Conservation (phyloP, 2,329 filamentous ascomycete genomes). For the Allantophomopsis lycopodina region DNA sequence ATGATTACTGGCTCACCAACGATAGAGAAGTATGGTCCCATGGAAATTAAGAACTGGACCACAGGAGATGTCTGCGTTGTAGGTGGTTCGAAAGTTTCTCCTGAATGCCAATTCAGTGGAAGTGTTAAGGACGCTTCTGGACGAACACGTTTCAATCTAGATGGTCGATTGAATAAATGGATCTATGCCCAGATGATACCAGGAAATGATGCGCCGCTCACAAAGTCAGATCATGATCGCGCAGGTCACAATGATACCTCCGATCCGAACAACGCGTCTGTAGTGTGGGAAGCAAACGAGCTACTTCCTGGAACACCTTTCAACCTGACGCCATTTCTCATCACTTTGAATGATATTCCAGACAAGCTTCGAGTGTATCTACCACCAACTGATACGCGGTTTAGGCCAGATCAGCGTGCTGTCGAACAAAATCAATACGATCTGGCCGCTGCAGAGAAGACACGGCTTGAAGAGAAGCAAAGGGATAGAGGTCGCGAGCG, state of each 20-base stretch:
- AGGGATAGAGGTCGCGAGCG: slow-evolving; percentile 58
- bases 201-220: slow-evolving; percentile 25
- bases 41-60: slow-evolving; percentile 96
- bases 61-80: slow-evolving; percentile 82
- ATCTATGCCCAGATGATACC: slow-evolving; percentile 89
- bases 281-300: slow-evolving; percentile 83
- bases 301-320: slow-evolving; percentile 81
- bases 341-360: slow-evolving; percentile 85
- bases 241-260: slow-evolving; percentile 33
- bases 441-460: slow-evolving; percentile 85
- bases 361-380: slow-evolving; percentile 64
- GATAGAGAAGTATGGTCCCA: slow-evolving; percentile 94
- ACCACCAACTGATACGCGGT: slow-evolving; percentile 85
- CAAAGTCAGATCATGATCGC: no score
- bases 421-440: slow-evolving; percentile 99
- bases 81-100: slow-evolving; percentile 46
- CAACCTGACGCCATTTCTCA: slow-evolving; percentile 90
- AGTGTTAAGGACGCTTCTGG: slow-evolving; percentile 71
- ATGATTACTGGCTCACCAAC: slow-evolving; percentile 95
- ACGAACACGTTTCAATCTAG: slow-evolving; percentile 77
- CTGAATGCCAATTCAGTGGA: slow-evolving; percentile 72
- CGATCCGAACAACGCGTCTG: slow-evolving; percentile 64
- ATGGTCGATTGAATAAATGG: slow-evolving; percentile 94
- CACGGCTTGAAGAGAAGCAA: slow-evolving; percentile 85
- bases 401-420: slow-evolving; percentile 85